These are phyloP conservation scores for Perilla frutescens DNA, from an alignment of 257 asterid species.

Conservation along the genomic window DNA sequence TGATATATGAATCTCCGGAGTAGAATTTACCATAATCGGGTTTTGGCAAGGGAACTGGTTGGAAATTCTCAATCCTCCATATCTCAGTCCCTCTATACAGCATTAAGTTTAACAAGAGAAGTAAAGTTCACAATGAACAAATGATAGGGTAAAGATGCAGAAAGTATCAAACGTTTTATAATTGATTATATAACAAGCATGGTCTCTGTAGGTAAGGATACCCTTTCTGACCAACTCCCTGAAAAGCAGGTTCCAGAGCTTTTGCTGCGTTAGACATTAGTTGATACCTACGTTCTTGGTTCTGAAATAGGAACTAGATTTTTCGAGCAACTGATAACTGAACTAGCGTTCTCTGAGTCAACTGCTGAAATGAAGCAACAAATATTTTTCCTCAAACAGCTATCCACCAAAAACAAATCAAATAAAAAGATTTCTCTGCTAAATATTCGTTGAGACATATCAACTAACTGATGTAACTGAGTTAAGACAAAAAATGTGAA, in stretches of 20 bases:
- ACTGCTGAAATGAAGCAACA: conserved; percentile 36
- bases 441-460: background rate
- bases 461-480: background rate
- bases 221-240: conserved; percentile 89
- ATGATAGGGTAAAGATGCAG: background rate
- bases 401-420: background rate
- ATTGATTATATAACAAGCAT: conserved; percentile 18
- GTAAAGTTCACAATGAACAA: conserved; percentile 2
- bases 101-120: conserved; percentile 54
- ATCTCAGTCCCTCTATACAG: conserved; percentile 81
- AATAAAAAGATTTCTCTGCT: background rate
- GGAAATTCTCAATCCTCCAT: conserved; percentile 95
- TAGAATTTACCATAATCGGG: conserved; percentile 89
- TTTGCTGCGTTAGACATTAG: conserved; percentile 71
- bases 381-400: conserved; percentile 17
- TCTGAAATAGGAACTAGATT: conserved; percentile 36
- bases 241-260: conserved; percentile 93
- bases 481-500: background rate
- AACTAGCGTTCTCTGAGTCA: conserved; percentile 29
- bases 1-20: conserved; percentile 87
- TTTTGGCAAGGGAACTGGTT: conserved; percentile 91
- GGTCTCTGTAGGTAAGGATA: conserved; percentile 57
- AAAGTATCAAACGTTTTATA: conserved; percentile 5
- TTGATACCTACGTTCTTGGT: conserved; percentile 40
- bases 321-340: conserved; percentile 37